phyloP scores from a whole-genome alignment of 139 green algal genomes.

The Haematococcus lacustris region DNA sequence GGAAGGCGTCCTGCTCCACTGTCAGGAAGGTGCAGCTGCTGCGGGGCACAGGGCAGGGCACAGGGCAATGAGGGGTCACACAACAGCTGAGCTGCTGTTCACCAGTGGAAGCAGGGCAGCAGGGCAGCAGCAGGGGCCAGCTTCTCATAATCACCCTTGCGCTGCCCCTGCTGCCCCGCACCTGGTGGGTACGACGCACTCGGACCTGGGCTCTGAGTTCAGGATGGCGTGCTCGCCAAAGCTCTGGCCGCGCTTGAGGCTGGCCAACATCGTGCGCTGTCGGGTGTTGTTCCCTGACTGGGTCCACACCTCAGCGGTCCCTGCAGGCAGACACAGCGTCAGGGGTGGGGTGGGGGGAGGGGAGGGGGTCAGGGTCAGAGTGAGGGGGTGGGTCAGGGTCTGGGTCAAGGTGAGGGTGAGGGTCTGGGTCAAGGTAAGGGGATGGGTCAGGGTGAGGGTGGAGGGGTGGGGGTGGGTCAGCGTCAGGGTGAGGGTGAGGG shows the following conservation, averaged over 20 bases:
- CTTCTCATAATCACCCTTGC: too few relatives aligned
- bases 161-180: too few relatives aligned
- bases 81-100: too few relatives aligned
- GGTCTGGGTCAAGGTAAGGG: too few relatives aligned
- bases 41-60: not conserved
- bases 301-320: conserved; percentile 35
- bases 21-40: conserved; percentile 32
- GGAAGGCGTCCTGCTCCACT: conserved; percentile 17
- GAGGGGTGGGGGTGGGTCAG: not conserved
- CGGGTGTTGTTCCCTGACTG: conserved; percentile 26
- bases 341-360: not conserved
- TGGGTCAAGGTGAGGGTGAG: too few relatives aligned
- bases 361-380: not conserved
- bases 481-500: not conserved
- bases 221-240: conserved; percentile 43
- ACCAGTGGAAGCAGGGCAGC: too few relatives aligned
- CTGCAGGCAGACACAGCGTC: conserved; percentile 3
- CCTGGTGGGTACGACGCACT: conserved; percentile 13
- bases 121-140: too few relatives aligned
- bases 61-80: not conserved
- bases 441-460: not conserved
- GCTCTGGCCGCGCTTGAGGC: conserved; percentile 30
- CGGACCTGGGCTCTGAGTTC: conserved; percentile 26
- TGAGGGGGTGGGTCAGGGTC: not conserved
- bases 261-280: conserved; percentile 20